Evolutionary conservation across 1,284 basidiomycete genomes (phyloP).

Genomic region (Ceratobasidium sp.): DNA sequence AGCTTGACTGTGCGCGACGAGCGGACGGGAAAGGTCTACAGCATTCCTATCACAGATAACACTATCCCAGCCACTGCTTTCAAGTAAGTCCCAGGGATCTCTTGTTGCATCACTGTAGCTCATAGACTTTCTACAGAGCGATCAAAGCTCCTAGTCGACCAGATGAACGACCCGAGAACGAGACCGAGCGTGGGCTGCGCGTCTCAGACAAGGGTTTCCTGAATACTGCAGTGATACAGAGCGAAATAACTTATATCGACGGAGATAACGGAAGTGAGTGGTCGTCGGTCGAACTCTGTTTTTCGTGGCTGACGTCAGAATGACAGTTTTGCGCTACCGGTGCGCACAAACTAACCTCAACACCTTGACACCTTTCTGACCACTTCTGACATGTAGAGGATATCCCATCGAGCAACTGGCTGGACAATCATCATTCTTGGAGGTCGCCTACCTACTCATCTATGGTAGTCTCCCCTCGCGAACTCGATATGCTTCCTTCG

Average conservation of each 20-base stretch:
- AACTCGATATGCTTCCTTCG: conserved; percentile 72
- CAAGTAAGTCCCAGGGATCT: conserved; percentile 67
- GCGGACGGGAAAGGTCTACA: conserved; percentile 83
- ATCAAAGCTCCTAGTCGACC: conserved; percentile 66
- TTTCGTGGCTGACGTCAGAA: conserved; percentile 6
- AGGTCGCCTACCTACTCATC: conserved; percentile 87
- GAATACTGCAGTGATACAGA: conserved; percentile 88
- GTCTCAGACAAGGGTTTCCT: conserved; percentile 85
- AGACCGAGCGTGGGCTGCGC: conserved; percentile 81
- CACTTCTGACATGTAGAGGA: conserved; percentile 69
- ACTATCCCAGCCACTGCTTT: conserved; percentile 83
- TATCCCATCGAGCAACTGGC: conserved; percentile 93
- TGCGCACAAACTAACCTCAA: conserved; percentile 8
- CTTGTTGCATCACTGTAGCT: not conserved
- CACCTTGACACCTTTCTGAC: conserved; percentile 8
- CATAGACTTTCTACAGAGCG: conserved; percentile 24
- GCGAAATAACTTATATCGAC: conserved; percentile 89
- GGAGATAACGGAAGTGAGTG: conserved; percentile 80
- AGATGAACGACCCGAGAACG: conserved; percentile 83
- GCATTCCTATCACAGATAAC: conserved; percentile 80
- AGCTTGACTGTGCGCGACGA: conserved; percentile 83
- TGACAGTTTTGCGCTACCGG: conserved; percentile 73
- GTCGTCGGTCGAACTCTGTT: conserved; percentile 10
- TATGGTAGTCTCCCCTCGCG: conserved; percentile 85
- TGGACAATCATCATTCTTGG: conserved; percentile 80